These are phyloP conservation scores for Apiospora aurea DNA, from an alignment of 2,329 filamentous ascomycete genomes.

Conservation along the genomic window DNA sequence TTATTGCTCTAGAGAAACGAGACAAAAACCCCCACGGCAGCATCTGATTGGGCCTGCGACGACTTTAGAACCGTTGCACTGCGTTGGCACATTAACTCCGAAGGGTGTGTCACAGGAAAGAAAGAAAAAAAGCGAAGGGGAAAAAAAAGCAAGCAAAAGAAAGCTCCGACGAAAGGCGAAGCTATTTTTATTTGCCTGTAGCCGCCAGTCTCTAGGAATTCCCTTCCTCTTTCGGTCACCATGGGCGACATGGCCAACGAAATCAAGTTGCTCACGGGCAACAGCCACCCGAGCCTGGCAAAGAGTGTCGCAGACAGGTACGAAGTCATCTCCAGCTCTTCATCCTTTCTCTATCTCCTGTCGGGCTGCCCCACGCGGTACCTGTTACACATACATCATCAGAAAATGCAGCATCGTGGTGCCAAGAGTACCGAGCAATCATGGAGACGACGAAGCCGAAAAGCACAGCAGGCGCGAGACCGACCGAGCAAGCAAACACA, in stretches of 20 bases:
- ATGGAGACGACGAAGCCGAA: not conserved
- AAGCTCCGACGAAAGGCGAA: constrained; percentile 15
- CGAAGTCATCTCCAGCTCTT: not conserved
- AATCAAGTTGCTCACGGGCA: constrained; percentile 50
- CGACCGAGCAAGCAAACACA: constrained; percentile 23
- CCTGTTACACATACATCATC: not conserved
- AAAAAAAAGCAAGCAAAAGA: not conserved
- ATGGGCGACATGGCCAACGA: constrained; percentile 47
- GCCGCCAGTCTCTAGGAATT: constrained; percentile 19
- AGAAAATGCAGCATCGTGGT: not conserved
- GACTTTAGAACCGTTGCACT: constrained; percentile 20
- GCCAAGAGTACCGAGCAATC: not conserved
- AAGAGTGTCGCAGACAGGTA: constrained; percentile 48
- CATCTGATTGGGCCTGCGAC: constrained; percentile 8
- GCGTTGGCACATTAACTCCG: not conserved
- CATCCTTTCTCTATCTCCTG: not conserved
- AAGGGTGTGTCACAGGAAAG: constrained; percentile 1
- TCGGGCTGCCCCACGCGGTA: not conserved
- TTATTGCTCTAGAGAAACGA: not conserved
- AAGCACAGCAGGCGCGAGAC: not conserved
- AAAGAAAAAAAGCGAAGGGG: not conserved
- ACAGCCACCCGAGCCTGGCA: constrained; percentile 48
- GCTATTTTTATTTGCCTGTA: constrained; percentile 3
- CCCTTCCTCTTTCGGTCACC: constrained; percentile 26
- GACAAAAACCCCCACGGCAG: not conserved